Evolutionary conservation across 2,329 filamentous ascomycete species (phyloP).

Genomic region (Fusarium stilboides): DNA sequence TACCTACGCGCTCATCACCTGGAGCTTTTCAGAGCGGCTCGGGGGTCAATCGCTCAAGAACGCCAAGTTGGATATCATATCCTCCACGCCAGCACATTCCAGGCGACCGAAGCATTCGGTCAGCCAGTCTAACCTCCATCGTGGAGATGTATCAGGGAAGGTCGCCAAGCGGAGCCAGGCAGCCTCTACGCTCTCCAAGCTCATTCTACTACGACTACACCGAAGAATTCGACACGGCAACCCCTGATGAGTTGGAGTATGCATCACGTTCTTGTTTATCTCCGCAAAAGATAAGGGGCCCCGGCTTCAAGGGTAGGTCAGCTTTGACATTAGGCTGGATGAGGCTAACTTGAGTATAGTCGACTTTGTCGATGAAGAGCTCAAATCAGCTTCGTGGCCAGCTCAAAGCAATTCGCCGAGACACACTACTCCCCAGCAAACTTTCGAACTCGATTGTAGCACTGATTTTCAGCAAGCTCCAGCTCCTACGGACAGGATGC

Average conservation of each 20-base stretch:
- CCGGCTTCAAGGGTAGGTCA: slow-evolving; percentile 6
- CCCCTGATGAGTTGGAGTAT: slow-evolving; percentile 31
- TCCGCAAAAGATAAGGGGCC: slow-evolving; percentile 46
- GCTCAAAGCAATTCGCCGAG: slow-evolving; percentile 1
- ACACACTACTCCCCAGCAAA: neutral
- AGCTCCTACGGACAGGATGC: slow-evolving; percentile 1
- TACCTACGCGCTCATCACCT: slow-evolving; percentile 54
- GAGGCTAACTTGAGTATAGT: neutral
- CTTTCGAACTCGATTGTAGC: neutral
- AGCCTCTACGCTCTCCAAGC: slow-evolving; percentile 51
- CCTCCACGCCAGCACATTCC: slow-evolving; percentile 52
- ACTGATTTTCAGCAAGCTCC: neutral
- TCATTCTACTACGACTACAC: slow-evolving; percentile 69
- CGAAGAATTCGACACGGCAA: slow-evolving; percentile 63
- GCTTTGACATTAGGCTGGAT: neutral
- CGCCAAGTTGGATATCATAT: slow-evolving; percentile 55
- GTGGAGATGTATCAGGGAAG: slow-evolving; percentile 63
- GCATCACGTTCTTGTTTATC: slow-evolving; percentile 53
- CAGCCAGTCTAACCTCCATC: slow-evolving; percentile 66
- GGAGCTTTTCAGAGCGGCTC: slow-evolving; percentile 43
- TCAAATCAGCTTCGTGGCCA: neutral
- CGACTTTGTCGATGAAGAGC: neutral
- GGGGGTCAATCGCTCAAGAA: slow-evolving; percentile 51
- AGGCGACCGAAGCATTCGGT: slow-evolving; percentile 58
- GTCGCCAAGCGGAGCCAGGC: slow-evolving; percentile 48